Evolutionary conservation across 1,139 yeast species (phyloP), one percentile per base, ranked within the genome.

Genomic region (Hemisphaericaspora xylofermentans): DNA sequence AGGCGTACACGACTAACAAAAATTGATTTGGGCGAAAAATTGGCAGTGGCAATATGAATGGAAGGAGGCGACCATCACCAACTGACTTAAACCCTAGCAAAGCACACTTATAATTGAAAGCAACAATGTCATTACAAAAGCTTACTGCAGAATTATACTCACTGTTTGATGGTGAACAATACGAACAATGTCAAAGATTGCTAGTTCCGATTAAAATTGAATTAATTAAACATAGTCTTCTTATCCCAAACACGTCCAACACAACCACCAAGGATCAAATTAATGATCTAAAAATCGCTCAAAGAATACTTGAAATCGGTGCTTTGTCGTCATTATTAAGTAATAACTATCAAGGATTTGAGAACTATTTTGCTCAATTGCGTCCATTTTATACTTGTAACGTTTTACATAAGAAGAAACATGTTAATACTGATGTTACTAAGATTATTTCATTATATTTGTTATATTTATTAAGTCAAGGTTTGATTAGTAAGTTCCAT

Each of bases 401-500:
- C 19, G 60, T 64, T 35, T 63, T 84, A 46, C 80, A 83, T 42
- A 78, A 84, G 24, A 74, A 74, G 36, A 33, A 41, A 12, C 85
- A 87, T 57, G 47, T 56, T 30, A 63, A 71, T 50, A 61, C 72
- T 19, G 72, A 68, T 41, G 80, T 84, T 56, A 84, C 84, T 56
- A 89, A 91, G 61, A 68, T 93, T 56, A 72, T 84, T 45, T 85
- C 95, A 41, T 74, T 93, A 43, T 85, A 88, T 56, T 71, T 93
- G 52, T 68, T 93, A 48, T 76, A 85, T 48, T 68, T 91, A 48
- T 75, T 93, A 49, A 80, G 95, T 13, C 85, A 85, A 57, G 95
- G 95, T 39, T 86, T 84, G 53, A 81, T 89, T 40, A 88, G 95
- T 24, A 81, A 81, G 60, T 93, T 93, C 67, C 97, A 93, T 64